These are phyloP conservation scores for Digitaria exilis DNA, from an alignment of 202 grass and related monocot species.

Conservation along the genomic window DNA sequence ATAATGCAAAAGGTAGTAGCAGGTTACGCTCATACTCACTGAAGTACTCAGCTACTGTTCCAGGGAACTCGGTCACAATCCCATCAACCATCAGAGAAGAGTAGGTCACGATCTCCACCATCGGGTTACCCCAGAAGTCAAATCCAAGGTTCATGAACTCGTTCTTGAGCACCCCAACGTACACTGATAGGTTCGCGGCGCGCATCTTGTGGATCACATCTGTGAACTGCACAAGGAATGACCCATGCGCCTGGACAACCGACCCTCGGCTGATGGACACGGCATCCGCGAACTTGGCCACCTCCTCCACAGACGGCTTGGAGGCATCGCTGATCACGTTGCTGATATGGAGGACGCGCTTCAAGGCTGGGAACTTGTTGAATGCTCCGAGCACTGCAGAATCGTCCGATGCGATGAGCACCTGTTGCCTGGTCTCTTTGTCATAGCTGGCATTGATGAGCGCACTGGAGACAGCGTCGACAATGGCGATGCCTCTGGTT, in stretches of 20 bases:
- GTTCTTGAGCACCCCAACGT: conserved; percentile 63
- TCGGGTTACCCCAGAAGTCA: conserved; percentile 83
- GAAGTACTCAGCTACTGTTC: conserved; percentile 71
- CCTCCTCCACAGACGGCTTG: conserved; percentile 54
- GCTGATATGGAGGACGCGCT: conserved; percentile 58
- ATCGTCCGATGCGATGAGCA: conserved; percentile 77
- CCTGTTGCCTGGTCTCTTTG: conserved; percentile 54
- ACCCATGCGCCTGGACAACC: conserved; percentile 45
- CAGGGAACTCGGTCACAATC: conserved; percentile 76
- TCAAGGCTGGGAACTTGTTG: conserved; percentile 59
- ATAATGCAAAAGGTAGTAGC: background rate
- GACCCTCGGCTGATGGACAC: conserved; percentile 57
- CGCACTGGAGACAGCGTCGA: conserved; percentile 58
- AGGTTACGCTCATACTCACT: conserved; percentile 52
- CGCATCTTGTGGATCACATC: conserved; percentile 56
- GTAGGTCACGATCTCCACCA: conserved; percentile 71
- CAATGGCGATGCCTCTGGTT: conserved; percentile 65
- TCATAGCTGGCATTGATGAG: conserved; percentile 74
- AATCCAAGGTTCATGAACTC: conserved; percentile 84
- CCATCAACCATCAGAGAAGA: conserved; percentile 54
- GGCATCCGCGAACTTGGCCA: conserved; percentile 54
- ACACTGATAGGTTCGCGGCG: conserved; percentile 61
- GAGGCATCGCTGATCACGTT: conserved; percentile 56
- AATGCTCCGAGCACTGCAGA: conserved; percentile 66
- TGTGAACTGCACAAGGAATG: conserved; percentile 73